Percentiles rank a stretch among this genome's conserved stretches.
Conservation (phyloP, 306 rosid genomes). For the Acacia crassicarpa region DNA sequence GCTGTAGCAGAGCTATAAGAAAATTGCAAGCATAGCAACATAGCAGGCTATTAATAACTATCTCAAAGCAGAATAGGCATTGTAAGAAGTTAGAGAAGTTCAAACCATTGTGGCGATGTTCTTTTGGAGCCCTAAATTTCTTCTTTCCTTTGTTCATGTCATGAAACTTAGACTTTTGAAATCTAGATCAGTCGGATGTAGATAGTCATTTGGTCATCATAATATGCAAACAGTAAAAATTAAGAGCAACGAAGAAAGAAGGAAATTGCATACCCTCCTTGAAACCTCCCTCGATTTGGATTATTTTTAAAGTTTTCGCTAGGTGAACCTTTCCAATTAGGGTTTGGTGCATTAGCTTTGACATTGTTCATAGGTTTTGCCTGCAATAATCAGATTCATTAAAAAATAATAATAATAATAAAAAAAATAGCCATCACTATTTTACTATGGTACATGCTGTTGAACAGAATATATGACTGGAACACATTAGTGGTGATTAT, state of each 20-base stretch:
- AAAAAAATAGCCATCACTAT: slow-evolving; percentile 6
- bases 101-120: slow-evolving; percentile 63
- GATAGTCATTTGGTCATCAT: slow-evolving; percentile 18
- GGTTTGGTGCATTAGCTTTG: slow-evolving; percentile 49
- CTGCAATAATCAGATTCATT: slow-evolving; percentile 44
- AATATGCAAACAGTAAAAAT: slow-evolving; percentile 18
- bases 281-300: slow-evolving; percentile 48
- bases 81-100: slow-evolving; percentile 28
- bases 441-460: slow-evolving; percentile 5
- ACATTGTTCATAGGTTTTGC: slow-evolving; percentile 37
- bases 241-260: background rate
- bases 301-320: slow-evolving; percentile 51
- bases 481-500: background rate
- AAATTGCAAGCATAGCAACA: background rate
- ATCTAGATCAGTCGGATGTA: slow-evolving; percentile 47
- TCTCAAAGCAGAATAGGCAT: slow-evolving; percentile 21
- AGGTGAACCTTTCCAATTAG: slow-evolving; percentile 53
- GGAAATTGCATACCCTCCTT: slow-evolving; percentile 47
- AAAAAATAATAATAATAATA: no score
- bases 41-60: background rate
- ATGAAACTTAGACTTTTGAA: slow-evolving; percentile 65
- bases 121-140: slow-evolving; percentile 42
- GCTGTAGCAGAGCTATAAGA: background rate
- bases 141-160: slow-evolving; percentile 51
- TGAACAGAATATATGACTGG: background rate